phyloP scores from a whole-genome alignment of 305 asterid genomes.

The Rubia balearica region DNA sequence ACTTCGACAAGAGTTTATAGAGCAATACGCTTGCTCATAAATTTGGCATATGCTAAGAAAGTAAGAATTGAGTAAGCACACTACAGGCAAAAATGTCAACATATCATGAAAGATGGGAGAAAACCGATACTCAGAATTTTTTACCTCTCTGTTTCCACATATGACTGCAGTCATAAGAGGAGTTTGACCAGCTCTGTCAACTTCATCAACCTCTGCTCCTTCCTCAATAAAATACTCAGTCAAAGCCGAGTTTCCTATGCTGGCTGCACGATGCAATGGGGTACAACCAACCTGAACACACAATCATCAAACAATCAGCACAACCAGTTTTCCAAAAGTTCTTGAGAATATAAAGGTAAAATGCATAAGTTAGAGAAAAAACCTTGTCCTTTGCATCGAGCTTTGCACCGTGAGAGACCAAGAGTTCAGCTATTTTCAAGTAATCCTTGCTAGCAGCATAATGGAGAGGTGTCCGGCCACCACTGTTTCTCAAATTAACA shows the following conservation, averaged over 20 bases:
- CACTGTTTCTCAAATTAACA: conserved; percentile 57
- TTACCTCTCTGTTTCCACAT: conserved; percentile 68
- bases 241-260: conserved; percentile 60
- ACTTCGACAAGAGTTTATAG: background rate
- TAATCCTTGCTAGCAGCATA: conserved; percentile 96
- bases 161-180: conserved; percentile 88
- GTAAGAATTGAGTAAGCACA: background rate
- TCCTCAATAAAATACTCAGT: conserved; percentile 84
- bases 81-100: background rate
- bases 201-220: conserved; percentile 86
- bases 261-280: conserved; percentile 97
- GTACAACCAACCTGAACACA: conserved; percentile 73
- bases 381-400: conserved; percentile 84
- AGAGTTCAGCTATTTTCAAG: conserved; percentile 56
- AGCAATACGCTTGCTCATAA: background rate
- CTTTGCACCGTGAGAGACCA: conserved; percentile 75
- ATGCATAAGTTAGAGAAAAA: conserved; percentile 14
- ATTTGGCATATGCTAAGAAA: background rate
- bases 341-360: background rate
- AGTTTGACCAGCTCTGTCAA: conserved; percentile 80
- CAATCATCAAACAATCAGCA: conserved; percentile 15
- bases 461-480: conserved; percentile 92
- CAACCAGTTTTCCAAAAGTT: conserved; percentile 9
- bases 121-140: background rate
- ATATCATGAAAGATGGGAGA: background rate